Conservation (phyloP, 176 grass and related monocot species). For the Carex parvula region DNA sequence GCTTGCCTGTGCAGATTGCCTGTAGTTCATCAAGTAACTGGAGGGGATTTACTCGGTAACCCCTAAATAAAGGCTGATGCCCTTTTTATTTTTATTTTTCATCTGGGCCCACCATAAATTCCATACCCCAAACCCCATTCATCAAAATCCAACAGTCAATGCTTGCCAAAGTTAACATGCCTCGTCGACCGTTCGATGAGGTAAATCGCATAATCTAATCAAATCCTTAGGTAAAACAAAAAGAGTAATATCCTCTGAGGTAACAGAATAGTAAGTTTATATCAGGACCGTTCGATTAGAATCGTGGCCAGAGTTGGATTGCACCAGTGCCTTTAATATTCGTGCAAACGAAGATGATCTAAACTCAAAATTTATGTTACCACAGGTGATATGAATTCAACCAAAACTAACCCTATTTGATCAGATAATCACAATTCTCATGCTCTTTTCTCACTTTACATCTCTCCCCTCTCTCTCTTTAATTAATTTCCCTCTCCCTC, state of each 20-base stretch:
- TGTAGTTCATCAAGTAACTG: not conserved
- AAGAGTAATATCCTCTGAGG: too few species aligned
- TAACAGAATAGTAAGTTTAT: too few species aligned
- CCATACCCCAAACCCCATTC: not conserved
- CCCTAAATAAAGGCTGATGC: not conserved
- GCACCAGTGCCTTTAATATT: too few species aligned
- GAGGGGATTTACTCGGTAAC: not conserved
- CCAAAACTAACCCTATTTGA: constrained; percentile 6
- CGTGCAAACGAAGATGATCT: too few species aligned
- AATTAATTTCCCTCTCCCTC: not conserved
- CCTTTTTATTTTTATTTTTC: not conserved
- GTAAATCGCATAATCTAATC: not conserved
- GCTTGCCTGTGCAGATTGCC: too few species aligned
- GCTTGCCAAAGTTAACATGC: not conserved
- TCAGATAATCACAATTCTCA: constrained; percentile 5
- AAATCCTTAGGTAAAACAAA: not conserved
- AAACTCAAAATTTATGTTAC: too few species aligned
- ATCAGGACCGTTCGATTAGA: too few species aligned
- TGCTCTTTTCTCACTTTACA: not conserved
- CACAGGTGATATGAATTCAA: not conserved
- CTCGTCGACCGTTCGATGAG: not conserved
- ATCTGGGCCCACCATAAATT: not conserved
- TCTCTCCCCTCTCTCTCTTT: not conserved
- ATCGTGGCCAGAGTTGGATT: too few species aligned
- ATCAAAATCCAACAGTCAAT: not conserved